A percentile compares a stretch with the other conserved stretches of the same genome.
These are phyloP conservation scores for Brassica carinata DNA, from an alignment of 345 rosid genomes.

Conservation along the genomic window DNA sequence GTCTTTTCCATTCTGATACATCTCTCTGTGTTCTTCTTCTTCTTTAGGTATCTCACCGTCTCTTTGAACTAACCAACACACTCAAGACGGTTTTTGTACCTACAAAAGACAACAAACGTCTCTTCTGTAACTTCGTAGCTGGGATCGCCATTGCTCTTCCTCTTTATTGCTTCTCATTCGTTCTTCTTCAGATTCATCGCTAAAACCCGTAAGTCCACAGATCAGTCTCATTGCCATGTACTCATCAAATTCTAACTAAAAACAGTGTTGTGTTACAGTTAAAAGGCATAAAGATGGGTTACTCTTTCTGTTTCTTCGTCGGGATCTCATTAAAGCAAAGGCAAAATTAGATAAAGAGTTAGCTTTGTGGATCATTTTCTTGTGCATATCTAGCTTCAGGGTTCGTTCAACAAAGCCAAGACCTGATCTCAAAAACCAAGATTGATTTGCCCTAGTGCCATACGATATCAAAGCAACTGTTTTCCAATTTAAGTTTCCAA, in stretches of 20 bases:
- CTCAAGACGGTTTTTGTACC: constrained; percentile 78
- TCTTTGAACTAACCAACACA: constrained; percentile 77
- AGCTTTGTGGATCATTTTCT: constrained; percentile 5
- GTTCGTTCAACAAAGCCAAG: constrained; percentile 6
- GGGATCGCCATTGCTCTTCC: constrained; percentile 62
- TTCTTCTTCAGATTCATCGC: constrained; percentile 84
- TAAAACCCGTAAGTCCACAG: constrained; percentile 52
- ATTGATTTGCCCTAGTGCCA: not conserved
- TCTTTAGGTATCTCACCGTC: constrained; percentile 75
- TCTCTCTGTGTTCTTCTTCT: constrained; percentile 23
- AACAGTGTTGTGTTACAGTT: not conserved
- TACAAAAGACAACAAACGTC: constrained; percentile 65
- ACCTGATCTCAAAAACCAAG: constrained; percentile 4
- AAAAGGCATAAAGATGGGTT: constrained; percentile 3
- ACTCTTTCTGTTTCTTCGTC: constrained; percentile 1
- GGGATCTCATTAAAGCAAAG: not conserved
- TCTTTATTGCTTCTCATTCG: constrained; percentile 58
- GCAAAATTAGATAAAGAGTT: not conserved
- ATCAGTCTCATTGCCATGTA: constrained; percentile 13
- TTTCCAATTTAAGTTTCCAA: not conserved
- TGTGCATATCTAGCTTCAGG: constrained; percentile 10
- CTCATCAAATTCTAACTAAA: not conserved
- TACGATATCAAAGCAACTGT: not conserved
- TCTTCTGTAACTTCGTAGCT: constrained; percentile 63
- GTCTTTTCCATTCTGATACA: constrained; percentile 12